Conservation (phyloP, 2,329 filamentous ascomycete genomes). For the Trichoderma citrinoviride region DNA sequence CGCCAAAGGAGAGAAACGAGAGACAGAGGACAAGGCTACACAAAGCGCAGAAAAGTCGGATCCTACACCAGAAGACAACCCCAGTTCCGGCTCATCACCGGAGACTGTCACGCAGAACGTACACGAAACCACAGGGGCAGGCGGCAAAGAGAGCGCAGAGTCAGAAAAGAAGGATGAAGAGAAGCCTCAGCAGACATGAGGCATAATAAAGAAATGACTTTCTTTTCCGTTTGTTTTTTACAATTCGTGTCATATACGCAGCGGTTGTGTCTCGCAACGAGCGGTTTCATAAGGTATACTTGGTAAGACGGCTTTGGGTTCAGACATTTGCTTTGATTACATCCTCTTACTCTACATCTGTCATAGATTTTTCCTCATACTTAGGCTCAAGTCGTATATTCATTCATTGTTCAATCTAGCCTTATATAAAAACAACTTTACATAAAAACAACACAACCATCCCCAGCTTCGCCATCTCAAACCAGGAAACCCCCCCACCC, state of each 20-base stretch:
- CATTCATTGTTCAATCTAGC: background rate
- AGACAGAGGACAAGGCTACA: background rate
- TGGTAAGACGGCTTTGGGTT: background rate
- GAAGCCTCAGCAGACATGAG: background rate
- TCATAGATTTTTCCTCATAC: no score
- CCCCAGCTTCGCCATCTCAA: background rate
- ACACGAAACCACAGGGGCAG: background rate
- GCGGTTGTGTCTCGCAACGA: no score
- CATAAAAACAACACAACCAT: background rate
- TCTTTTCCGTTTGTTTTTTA: background rate
- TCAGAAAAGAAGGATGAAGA: background rate
- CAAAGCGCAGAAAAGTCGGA: background rate
- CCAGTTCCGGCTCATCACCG: background rate
- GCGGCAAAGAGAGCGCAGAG: background rate
- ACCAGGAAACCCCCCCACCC: conserved; percentile 32
- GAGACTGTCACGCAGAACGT: background rate
- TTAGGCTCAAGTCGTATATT: background rate
- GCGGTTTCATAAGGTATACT: background rate
- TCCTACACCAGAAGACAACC: background rate
- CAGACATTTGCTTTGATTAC: background rate
- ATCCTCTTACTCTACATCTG: background rate
- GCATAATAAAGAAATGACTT: background rate
- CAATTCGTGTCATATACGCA: background rate
- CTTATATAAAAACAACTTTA: background rate
- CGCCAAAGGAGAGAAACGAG: background rate